A percentile compares a stretch with the other conserved stretches of the same genome.
Evolutionary conservation across 2,329 filamentous ascomycete genomes (phyloP).

Genomic region (Talaromyces pinophilus): DNA sequence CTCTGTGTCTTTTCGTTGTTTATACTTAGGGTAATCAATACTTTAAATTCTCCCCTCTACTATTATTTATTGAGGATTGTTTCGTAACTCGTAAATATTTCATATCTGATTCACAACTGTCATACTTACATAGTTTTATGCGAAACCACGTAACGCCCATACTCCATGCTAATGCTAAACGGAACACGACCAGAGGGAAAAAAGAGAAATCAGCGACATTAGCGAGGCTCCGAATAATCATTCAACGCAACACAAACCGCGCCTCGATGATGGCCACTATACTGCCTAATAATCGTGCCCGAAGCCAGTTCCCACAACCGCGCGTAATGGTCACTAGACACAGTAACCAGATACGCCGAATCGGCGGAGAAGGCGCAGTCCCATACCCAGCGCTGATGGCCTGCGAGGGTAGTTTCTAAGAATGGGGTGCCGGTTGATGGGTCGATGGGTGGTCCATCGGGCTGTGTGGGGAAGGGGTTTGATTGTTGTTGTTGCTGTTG

Average conservation of each 20-base stretch:
- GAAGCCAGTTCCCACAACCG: conserved; percentile 84
- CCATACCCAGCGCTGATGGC: conserved; percentile 96
- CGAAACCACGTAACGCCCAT: background rate
- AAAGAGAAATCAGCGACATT: conserved; percentile 1
- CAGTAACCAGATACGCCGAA: conserved; percentile 88
- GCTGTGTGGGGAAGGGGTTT: conserved; percentile 36
- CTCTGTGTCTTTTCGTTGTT: background rate
- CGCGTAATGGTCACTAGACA: conserved; percentile 91
- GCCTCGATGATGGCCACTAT: conserved; percentile 90
- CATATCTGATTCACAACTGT: background rate
- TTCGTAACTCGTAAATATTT: background rate
- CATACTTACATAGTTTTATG: background rate
- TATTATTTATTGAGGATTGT: background rate
- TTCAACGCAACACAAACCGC: conserved; percentile 92
- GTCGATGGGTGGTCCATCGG: conserved; percentile 45
- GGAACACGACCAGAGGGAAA: conserved; percentile 19
- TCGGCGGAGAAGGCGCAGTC: conserved; percentile 95
- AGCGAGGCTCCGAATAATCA: conserved; percentile 64
- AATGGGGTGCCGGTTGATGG: conserved; percentile 61
- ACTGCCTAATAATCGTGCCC: conserved; percentile 89
- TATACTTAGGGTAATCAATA: conserved; percentile 4
- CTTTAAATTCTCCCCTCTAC: background rate
- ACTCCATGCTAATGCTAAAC: conserved; percentile 17
- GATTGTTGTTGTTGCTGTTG: conserved; percentile 20
- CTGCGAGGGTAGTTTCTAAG: conserved; percentile 81